phyloP scores from a whole-genome alignment of 2,329 filamentous ascomycete genomes.

The Parafenestella ontariensis region DNA sequence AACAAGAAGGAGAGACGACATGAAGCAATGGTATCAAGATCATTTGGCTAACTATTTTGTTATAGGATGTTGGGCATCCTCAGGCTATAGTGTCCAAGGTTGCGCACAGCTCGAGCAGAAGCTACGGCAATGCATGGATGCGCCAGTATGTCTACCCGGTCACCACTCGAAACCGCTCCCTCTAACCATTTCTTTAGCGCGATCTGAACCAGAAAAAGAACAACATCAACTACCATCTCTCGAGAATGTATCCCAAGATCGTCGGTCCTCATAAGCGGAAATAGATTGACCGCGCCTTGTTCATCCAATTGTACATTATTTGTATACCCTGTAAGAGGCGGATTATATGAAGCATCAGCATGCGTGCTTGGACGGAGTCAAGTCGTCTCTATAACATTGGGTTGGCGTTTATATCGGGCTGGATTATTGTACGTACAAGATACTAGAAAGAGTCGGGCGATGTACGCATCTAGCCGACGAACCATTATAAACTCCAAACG shows the following conservation, averaged over 20 bases:
- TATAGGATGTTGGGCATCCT: conserved; percentile 83
- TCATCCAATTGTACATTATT: conserved; percentile 32
- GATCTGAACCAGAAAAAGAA: conserved; percentile 68
- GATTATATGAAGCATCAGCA: conserved; percentile 14
- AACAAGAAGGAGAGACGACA: neutral
- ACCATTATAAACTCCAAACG: neutral
- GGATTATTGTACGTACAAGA: conserved; percentile 21
- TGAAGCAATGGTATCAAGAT: conserved; percentile 2
- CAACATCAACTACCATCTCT: conserved; percentile 90
- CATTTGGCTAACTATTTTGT: conserved; percentile 23
- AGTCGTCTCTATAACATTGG: conserved; percentile 23
- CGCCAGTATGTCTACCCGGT: conserved; percentile 62
- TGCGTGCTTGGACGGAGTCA: conserved; percentile 26
- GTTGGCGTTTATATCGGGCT: conserved; percentile 22
- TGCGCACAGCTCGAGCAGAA: conserved; percentile 67
- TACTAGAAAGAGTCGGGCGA: conserved; percentile 6
- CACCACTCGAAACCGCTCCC: neutral
- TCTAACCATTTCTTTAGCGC: conserved; percentile 55
- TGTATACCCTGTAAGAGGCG: conserved; percentile 28
- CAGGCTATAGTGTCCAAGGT: conserved; percentile 70
- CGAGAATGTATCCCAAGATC: conserved; percentile 76
- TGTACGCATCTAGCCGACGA: neutral
- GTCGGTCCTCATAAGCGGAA: conserved; percentile 74
- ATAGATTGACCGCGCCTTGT: conserved; percentile 33
- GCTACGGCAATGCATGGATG: conserved; percentile 78